Base-by-base conservation (phyloP, 1,284 basidiomycete species). In the Ceratobasidium sp. region DNA sequence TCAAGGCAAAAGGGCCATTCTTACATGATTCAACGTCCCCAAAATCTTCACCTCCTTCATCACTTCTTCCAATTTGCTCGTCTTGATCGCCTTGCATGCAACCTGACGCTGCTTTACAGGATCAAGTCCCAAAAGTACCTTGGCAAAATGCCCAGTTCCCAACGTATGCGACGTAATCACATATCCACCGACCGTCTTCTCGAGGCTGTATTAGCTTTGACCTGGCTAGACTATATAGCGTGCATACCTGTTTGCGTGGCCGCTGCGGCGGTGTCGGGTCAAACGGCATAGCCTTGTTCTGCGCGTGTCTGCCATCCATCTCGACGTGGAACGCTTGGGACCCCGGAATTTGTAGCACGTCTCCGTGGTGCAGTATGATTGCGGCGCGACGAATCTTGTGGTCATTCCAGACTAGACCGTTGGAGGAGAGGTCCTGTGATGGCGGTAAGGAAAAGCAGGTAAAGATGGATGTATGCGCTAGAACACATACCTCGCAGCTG, bases 31-130 rank as follows among this genome's bases (percentile, higher is more conserved):
- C 49, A 75, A 62, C 21, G 40, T 51, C 8, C 49, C 25, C 8
- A 75, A 49, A 23, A 75, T 74, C 14, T 74, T 64, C 9, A 75
- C 69, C 48, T 75, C 74, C 59, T 75, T 75, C 54, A 75, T 58
- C 11, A 71, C 62, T n/a, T 69, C 64, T 7, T 62, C 40, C 18
- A 62, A 42, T 16, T 51, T 53, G 33, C 42, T 53, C 14, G 46
- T 42, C 11, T 48, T 53, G 16, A 75, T 73, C 3, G 74, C 75
- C 66, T 75, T 75, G 64, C 74, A 75, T 5, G 74, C 74, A 4
- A 74, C 61, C 48, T 75, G 74, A 12, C 62, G 48, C 3, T 71
- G 73, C 16, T 46, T 56, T 28, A 38, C 48, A 36, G 48, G 46
- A 48, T 75, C 74, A 30, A 75, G 51, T 2, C 74, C 74, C 12